phyloP scores from a whole-genome alignment of 1,284 basidiomycete species.

The Malassezia restricta region DNA sequence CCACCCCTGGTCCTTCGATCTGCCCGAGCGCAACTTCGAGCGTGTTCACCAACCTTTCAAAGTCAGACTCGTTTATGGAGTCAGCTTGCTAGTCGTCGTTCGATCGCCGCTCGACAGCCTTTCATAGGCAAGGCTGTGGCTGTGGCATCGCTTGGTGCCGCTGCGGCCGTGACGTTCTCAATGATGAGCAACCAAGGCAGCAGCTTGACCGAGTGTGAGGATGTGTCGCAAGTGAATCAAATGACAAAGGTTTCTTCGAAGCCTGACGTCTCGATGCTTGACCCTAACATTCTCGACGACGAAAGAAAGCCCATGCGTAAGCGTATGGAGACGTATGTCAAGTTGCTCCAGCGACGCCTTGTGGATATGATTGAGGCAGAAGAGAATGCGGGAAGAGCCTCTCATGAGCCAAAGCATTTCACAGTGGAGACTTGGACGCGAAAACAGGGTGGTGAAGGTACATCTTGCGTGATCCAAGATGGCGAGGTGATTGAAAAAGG shows the following conservation, averaged over 20 bases:
- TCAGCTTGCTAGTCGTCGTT: too few species aligned
- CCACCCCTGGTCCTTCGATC: too few species aligned
- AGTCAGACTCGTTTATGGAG: too few species aligned
- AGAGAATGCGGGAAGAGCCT: conserved; percentile 51
- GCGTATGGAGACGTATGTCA: conserved; percentile 68
- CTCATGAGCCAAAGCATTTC: conserved; percentile 52
- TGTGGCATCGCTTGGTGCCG: not conserved
- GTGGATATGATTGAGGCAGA: conserved; percentile 66
- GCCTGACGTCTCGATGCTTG: conserved; percentile 35
- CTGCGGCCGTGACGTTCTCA: conserved; percentile 3
- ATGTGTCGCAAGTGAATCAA: not conserved
- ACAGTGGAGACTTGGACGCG: conserved; percentile 78
- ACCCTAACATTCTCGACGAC: conserved; percentile 26
- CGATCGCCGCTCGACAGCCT: too few species aligned
- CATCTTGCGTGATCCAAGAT: conserved; percentile 72
- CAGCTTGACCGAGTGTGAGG: not conserved
- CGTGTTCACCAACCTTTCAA: too few species aligned
- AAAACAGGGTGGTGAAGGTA: conserved; percentile 69
- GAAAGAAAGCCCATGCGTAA: conserved; percentile 50
- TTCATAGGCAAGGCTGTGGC: not conserved
- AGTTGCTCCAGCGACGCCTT: conserved; percentile 67
- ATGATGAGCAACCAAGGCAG: not conserved
- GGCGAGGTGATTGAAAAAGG: conserved; percentile 79
- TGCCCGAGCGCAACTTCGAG: too few species aligned
- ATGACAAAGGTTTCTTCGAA: conserved; percentile 11